Base-by-base conservation (phyloP, 2,329 filamentous ascomycete species). In the Biscogniauxia sp. region DNA sequence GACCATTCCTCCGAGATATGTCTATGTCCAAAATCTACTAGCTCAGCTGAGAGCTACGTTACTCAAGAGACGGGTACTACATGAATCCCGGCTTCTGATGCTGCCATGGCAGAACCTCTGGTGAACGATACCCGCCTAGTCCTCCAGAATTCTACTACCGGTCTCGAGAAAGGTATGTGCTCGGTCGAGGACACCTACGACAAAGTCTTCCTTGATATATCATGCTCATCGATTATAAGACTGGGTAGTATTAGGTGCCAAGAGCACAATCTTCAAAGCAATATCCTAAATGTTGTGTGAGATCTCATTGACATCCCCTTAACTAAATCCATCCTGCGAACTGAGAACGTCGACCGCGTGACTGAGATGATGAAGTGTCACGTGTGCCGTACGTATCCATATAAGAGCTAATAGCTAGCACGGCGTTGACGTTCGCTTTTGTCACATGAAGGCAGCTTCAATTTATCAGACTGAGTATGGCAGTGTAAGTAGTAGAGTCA, bases 161-260 rank as follows among this genome's bases (percentile, higher is more conserved):
- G 64, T 2, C 61, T 66, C 13, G 60, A 61, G 8, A 20, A 19
- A 20, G 17, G 62, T 28, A 59, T 56, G 23, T 45, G 52, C 17
- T 60, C 64, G 13, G 37, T 45, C 1, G 49, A 58, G 5, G 63
- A 66, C 37, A 61, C 64, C 6, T 63, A 64, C n/a, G 57, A 50
- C 15, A 66, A 65, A 53, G 51, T 66, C 2, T 61, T 66, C 8
- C 61, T 66, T 13, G 64, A 66, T n/a, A 66, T 66, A 20, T 56
- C 65, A 41, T 66, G 64, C 50, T 63, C 61, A 20, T 51, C 64
- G 1, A 53, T 65, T 20, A 6, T 55, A 53, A 51, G 58, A 26
- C 25, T 25, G 17, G 57, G 58, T 13, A 49, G 58, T n/a, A 55
- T 25, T 2, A 53, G 54, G 7, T 63, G 61, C 2, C 53, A 60